A percentile compares a stretch with the other conserved stretches of the same genome.
Conservation (phyloP, 2,329 filamentous ascomycete genomes). For the Penicillium olsonii region DNA sequence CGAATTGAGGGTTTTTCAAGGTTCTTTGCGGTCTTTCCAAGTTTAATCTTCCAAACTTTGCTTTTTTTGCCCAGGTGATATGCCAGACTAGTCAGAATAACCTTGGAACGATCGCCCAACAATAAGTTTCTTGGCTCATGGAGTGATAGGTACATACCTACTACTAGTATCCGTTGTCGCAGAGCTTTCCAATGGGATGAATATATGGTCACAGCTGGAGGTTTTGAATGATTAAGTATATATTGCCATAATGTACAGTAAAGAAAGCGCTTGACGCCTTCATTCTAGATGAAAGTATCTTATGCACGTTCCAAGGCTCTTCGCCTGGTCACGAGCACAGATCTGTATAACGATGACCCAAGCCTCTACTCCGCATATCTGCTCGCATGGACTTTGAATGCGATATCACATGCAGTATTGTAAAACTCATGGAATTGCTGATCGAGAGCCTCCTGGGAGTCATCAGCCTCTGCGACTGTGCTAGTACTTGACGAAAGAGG, state of each 20-base stretch:
- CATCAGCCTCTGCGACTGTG: constrained; percentile 2
- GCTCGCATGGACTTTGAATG: constrained; percentile 34
- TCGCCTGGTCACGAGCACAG: no score
- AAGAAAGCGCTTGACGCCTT: constrained; percentile 3
- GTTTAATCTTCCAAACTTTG: no score
- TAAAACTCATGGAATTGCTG: constrained; percentile 40
- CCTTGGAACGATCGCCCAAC: no score
- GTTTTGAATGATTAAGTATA: constrained; percentile 1
- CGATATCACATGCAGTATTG: constrained; percentile 38
- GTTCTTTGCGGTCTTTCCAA: no score
- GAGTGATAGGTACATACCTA: no score
- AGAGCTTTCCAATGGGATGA: no score
- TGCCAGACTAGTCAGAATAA: no score
- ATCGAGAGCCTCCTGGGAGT: constrained; percentile 17
- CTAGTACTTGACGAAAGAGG: constrained; percentile 15
- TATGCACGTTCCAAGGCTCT: constrained; percentile 7
- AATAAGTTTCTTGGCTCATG: no score
- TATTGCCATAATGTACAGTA: constrained; percentile 16
- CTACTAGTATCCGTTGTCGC: no score
- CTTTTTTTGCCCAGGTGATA: no score
- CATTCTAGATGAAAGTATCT: neutral
- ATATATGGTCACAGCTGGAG: no score
- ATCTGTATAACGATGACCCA: constrained; percentile 2
- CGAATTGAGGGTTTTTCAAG: no score
- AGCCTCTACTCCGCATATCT: constrained; percentile 3